phyloP scores from a whole-genome alignment of 306 rosid genomes.

The Cucumis cinereus region DNA sequence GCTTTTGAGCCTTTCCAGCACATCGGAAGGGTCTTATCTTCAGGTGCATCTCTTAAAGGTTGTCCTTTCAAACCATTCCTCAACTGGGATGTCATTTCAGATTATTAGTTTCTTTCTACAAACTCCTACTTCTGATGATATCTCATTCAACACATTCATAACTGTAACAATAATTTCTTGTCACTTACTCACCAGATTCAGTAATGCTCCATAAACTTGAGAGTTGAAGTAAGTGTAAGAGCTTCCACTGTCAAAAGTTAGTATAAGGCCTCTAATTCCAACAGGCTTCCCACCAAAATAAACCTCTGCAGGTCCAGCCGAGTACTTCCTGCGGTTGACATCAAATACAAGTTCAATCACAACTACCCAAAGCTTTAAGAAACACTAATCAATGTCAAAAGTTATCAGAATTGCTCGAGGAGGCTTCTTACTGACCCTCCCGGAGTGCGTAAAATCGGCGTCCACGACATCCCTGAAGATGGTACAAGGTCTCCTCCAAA shows the following conservation, averaged over 20 bases:
- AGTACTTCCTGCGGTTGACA: constrained; percentile 36
- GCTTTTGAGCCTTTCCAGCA: constrained; percentile 77
- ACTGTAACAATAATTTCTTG: background rate
- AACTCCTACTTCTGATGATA: background rate
- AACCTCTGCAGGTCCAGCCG: constrained; percentile 60
- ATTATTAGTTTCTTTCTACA: constrained; percentile 4
- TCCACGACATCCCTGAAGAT: constrained; percentile 44
- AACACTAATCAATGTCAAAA: constrained; percentile 1
- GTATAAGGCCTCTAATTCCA: constrained; percentile 29
- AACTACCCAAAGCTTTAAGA: background rate
- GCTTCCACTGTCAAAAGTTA: constrained; percentile 81
- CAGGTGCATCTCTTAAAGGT: constrained; percentile 25
- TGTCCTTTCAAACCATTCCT: constrained; percentile 37
- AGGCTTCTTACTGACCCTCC: constrained; percentile 24
- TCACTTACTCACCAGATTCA: constrained; percentile 38
- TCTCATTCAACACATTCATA: background rate
- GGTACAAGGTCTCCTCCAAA: constrained; percentile 49
- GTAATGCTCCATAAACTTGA: constrained; percentile 23
- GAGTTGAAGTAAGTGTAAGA: constrained; percentile 68
- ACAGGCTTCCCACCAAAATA: constrained; percentile 38
- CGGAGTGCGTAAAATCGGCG: constrained; percentile 23
- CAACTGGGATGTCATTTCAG: constrained; percentile 24
- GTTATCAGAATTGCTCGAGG: background rate
- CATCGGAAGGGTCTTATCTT: constrained; percentile 36
- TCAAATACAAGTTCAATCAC: background rate